Conservation (phyloP, 2,329 filamentous ascomycete genomes). For the Didymella arachidicola region DNA sequence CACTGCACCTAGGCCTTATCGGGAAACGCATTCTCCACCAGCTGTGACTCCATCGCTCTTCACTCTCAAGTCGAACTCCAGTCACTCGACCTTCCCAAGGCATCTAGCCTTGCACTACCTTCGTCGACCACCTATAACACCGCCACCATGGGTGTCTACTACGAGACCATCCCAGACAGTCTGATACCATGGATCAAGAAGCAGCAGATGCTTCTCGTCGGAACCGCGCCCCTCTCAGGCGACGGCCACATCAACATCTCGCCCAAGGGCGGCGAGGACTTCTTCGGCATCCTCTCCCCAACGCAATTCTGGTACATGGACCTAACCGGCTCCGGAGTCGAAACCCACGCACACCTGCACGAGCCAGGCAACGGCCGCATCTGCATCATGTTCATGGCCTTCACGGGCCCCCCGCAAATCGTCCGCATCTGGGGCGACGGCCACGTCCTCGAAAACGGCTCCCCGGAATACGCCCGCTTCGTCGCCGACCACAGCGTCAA, state of each 20-base stretch:
- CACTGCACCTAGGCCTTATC: conserved; percentile 13
- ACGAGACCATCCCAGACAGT: conserved; percentile 52
- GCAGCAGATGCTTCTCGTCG: conserved; percentile 57
- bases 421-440: conserved; percentile 55
- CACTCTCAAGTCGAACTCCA: background rate
- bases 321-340: conserved; percentile 53
- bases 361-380: conserved; percentile 51
- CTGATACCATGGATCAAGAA: conserved; percentile 53
- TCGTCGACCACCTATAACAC: background rate
- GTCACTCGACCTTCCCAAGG: background rate
- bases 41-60: background rate
- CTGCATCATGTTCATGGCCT: conserved; percentile 50
- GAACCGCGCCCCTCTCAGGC: conserved; percentile 52
- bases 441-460: conserved; percentile 50
- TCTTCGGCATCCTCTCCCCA: conserved; percentile 52
- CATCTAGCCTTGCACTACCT: background rate
- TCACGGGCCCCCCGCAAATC: conserved; percentile 53
- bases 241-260: conserved; percentile 57
- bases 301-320: conserved; percentile 57
- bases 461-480: conserved; percentile 46
- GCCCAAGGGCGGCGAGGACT: conserved; percentile 53
- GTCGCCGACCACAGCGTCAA: conserved; percentile 45
- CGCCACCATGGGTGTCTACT: conserved; percentile 53
- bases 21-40: background rate
- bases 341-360: conserved; percentile 55